Base-by-base conservation (phyloP, 2,329 filamentous ascomycete species). In the Capronia epimyces region DNA sequence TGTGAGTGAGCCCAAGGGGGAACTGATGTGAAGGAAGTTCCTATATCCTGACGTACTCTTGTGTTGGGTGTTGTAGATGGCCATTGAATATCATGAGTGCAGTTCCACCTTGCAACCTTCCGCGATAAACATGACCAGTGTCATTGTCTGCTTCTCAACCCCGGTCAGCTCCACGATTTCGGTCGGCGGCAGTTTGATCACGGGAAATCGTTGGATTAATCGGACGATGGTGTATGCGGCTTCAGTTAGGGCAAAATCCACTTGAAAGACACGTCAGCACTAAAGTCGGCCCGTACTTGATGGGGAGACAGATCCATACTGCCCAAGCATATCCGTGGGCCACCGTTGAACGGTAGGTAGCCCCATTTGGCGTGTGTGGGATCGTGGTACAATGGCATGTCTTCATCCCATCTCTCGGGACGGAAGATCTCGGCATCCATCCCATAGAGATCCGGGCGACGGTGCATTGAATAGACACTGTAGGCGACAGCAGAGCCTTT, bases 221-320 rank as follows among this genome's bases (percentile, higher is more conserved):
- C 69, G 59, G 20, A 70, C 66, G 12, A 73, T 57, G 1, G 69
- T 71, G 45, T 73, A 80, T 0, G 71, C 74, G 72, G 79, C 79
- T 64, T 80, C 77, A 3, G 77, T 75, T 60, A 75, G 70, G 3
- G 77, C 77, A 65, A 81, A 80, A 53, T 80, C 77, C 45, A 80
- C 77, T 52, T 18, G 3, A 4, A 12, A 1, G 5, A 37, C 9
- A 20, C 7, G 49, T 46, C 15, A 51, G 49, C 31, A 27, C 22
- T 22, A 13, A n/a, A n/a, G n/a, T n/a, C 22, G 12, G 15, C 4
- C 6, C 13, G 5, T 16, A 6, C 21, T 22, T 39, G 4, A 32
- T 24, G 16, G 22, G 8, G 15, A 15, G 34, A 3, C 69, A 54
- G 69, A 59, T 63, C 67, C 70, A 13, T 51, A 51, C 49, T 47